A percentile compares a stretch with the other conserved stretches of the same genome.
Evolutionary conservation across 441 rosid species (phyloP).

Genomic region (Arabidopsis hybrid): DNA sequence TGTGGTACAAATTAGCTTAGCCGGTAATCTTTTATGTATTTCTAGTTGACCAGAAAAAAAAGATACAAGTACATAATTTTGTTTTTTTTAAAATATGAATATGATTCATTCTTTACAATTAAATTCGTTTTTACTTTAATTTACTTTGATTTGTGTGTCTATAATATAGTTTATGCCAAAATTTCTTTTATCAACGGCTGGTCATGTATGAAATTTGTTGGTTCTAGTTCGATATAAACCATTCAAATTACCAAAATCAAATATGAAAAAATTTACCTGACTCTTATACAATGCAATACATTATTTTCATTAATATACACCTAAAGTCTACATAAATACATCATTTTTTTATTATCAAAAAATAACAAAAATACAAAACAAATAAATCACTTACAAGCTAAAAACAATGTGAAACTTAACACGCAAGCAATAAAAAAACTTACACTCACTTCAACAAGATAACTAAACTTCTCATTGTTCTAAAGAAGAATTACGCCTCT

Average conservation of each 20-base stretch:
- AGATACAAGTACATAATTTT: background rate
- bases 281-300: background rate
- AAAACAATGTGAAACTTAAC: slow-evolving; percentile 30
- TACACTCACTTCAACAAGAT: slow-evolving; percentile 9
- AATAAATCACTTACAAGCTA: slow-evolving; percentile 25
- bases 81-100: no score
- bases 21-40: no score
- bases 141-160: background rate
- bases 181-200: no score
- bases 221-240: background rate
- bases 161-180: no score
- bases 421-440: slow-evolving; percentile 6
- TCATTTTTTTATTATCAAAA: no score
- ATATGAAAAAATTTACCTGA: background rate
- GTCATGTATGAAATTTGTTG: no score
- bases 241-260: background rate
- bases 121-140: background rate
- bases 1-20: no score
- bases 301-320: background rate
- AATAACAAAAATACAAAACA: slow-evolving; percentile 7
- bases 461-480: slow-evolving; percentile 40
- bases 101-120: background rate
- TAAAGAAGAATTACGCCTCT: slow-evolving; percentile 44
- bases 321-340: background rate
- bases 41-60: background rate